phyloP scores from a whole-genome alignment of 441 rosid species.

The Croton laevigatus region DNA sequence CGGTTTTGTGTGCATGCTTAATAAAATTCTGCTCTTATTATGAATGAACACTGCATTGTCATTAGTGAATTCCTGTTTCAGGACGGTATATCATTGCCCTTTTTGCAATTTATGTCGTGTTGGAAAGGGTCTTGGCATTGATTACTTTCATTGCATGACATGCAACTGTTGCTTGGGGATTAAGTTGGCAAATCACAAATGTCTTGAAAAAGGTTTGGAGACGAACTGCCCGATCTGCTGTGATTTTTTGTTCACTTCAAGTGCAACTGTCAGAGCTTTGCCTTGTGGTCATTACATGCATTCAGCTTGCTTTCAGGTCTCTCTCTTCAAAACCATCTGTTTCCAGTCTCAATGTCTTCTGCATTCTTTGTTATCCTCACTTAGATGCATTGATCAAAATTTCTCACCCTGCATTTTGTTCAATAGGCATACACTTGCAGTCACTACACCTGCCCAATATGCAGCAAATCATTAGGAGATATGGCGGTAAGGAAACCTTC shows the following conservation, averaged over 20 bases:
- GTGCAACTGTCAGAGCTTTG: conserved; percentile 57
- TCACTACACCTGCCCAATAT: conserved; percentile 64
- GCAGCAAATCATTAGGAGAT: conserved; percentile 76
- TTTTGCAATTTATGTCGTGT: conserved; percentile 69
- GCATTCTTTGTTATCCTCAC: conserved; percentile 11
- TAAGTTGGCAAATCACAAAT: conserved; percentile 55
- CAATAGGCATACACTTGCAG: conserved; percentile 69
- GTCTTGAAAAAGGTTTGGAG: conserved; percentile 63
- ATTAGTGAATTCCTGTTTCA: conserved; percentile 26
- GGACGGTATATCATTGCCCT: conserved; percentile 61
- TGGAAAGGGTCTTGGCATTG: conserved; percentile 63
- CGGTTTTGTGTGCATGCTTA: not conserved
- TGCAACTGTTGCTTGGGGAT: conserved; percentile 65
- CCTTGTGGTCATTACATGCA: conserved; percentile 80
- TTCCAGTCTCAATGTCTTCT: conserved; percentile 7
- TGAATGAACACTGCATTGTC: conserved; percentile 2
- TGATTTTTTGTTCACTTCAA: conserved; percentile 66
- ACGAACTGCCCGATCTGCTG: conserved; percentile 71
- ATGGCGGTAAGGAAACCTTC: conserved; percentile 53
- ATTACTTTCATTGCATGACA: conserved; percentile 67
- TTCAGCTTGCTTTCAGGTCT: conserved; percentile 71
- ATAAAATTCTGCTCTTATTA: not conserved
- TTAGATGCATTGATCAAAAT: not conserved
- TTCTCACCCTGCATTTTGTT: conserved; percentile 1
- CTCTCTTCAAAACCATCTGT: conserved; percentile 2